Evolutionary conservation across 1,139 yeast species (phyloP), one percentile per base, ranked within the genome.

Genomic region (Suhomyces anneliseae): DNA sequence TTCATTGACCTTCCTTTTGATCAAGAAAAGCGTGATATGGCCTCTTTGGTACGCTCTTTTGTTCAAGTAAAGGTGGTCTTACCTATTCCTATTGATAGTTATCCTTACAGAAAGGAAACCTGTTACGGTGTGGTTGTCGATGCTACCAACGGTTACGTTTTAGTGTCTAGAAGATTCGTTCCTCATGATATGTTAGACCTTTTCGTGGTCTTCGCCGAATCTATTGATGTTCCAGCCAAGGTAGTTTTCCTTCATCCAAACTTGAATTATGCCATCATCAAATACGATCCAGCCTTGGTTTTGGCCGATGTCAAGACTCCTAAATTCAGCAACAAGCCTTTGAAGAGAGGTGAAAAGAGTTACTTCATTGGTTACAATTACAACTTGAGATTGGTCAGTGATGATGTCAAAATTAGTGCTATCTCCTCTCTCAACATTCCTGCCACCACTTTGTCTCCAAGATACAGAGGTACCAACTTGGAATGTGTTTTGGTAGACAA

Each of bases 171-270:
- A 54, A 76, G 84, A 50, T 76, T 81, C 48, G 89, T 90, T 14
- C 96, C 97, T 4, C 95, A 90, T 66, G 96, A 88, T 57, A 76
- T 92, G 65, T 76, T 90, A 57, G 96, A 90, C 64, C 77, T 90
- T 24, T 76, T 82, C 44, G 77, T 92, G 27, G 83, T 92, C 3
- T 82, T 92, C 61, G 96, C 97, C 6, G 97, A 90, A 54, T 85
- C 96, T 1, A 81, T 89, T 19, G 83, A 86, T 55, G 79, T 90
- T 19, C 90, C 95, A 0, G 97, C 87, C 0, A 76, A 82, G 51
- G 93, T 90, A 27, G 85, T 84, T 27, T 90, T 90, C 58, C 72
- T 90, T 58, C 97, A 92, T 61, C 97, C 98, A 32, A 82, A 88
- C 44, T 90, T 87, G 58, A 90, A 90, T 58, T 90, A 87, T 65